These are phyloP conservation scores for Neurospora pannonica DNA, from an alignment of 495 filamentous ascomycete species.

Conservation along the genomic window DNA sequence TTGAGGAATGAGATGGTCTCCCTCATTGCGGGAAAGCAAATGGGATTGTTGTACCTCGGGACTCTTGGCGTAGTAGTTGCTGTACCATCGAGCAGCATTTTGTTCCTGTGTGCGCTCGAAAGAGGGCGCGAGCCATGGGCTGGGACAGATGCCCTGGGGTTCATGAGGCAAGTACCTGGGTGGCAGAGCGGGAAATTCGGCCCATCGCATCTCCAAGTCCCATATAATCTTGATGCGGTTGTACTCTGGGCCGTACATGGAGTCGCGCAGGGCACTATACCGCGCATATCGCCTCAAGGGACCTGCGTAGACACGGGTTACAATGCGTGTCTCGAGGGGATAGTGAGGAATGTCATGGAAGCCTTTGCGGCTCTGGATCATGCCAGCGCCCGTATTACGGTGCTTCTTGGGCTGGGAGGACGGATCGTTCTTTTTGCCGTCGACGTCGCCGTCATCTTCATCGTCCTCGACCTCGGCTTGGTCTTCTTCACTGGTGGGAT, in stretches of 20 bases:
- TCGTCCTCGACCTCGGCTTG: slow-evolving; percentile 8
- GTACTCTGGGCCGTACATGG: slow-evolving; percentile 34
- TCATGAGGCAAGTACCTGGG: slow-evolving; percentile 20
- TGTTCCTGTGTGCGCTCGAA: slow-evolving; percentile 21
- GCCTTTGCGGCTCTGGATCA: slow-evolving; percentile 16
- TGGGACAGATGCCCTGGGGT: slow-evolving; percentile 21
- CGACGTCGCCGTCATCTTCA: slow-evolving; percentile 8
- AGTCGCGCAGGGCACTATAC: slow-evolving; percentile 30
- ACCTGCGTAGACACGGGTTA: slow-evolving; percentile 37
- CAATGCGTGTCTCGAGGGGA: slow-evolving; percentile 35
- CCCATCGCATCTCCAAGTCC: slow-evolving; percentile 32
- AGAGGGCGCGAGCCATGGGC: slow-evolving; percentile 28
- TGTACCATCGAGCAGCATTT: slow-evolving; percentile 24
- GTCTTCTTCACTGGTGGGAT: slow-evolving; percentile 3
- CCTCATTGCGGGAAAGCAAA: slow-evolving; percentile 12
- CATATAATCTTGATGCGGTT: slow-evolving; percentile 28
- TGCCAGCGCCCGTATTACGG: slow-evolving; percentile 14
- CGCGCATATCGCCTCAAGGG: slow-evolving; percentile 36
- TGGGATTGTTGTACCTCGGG: slow-evolving; percentile 15
- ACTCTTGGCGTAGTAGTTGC: slow-evolving; percentile 10
- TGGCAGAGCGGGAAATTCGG: slow-evolving; percentile 27
- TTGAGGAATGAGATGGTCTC: slow-evolving; percentile 19
- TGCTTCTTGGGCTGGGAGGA: slow-evolving; percentile 9
- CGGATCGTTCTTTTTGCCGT: slow-evolving; percentile 6
- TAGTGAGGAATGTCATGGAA: slow-evolving; percentile 33